Conservation (phyloP, 2,329 filamentous ascomycete species). For the Trichoderma sp. region DNA sequence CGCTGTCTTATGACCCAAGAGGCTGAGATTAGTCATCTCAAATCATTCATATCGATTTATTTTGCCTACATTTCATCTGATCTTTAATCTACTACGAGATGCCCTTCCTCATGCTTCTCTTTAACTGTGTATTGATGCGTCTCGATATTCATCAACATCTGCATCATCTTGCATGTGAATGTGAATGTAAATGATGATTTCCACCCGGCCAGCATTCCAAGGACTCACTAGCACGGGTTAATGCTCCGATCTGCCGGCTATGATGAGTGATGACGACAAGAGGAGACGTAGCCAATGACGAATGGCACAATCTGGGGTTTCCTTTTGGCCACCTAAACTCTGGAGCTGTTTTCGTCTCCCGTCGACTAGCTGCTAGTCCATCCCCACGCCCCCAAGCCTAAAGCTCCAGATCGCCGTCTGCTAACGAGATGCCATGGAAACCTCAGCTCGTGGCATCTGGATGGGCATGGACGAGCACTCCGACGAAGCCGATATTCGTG, state of each 20-base stretch:
- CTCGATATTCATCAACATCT: neutral
- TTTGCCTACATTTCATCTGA: neutral
- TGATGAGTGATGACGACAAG: slow-evolving; percentile 19
- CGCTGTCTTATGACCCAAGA: slow-evolving; percentile 10
- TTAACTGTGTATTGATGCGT: neutral
- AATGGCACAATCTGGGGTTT: neutral
- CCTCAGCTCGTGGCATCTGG: neutral
- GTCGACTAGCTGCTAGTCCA: neutral
- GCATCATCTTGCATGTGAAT: neutral
- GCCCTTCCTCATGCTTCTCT: neutral
- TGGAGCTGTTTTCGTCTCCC: neutral
- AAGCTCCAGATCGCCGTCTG: neutral
- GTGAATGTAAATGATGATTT: neutral
- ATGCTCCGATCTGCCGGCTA: slow-evolving; percentile 1
- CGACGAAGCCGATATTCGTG: neutral
- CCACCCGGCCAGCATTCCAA: neutral
- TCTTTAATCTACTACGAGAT: neutral
- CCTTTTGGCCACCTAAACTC: neutral
- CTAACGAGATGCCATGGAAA: neutral
- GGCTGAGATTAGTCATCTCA: neutral
- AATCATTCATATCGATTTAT: neutral
- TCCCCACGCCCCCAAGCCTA: neutral
- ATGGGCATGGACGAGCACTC: neutral
- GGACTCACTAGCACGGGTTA: neutral
- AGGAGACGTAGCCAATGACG: neutral